Evolutionary conservation across 2,329 filamentous ascomycete species (phyloP).

Genomic region (Tricladium varicosporioides): DNA sequence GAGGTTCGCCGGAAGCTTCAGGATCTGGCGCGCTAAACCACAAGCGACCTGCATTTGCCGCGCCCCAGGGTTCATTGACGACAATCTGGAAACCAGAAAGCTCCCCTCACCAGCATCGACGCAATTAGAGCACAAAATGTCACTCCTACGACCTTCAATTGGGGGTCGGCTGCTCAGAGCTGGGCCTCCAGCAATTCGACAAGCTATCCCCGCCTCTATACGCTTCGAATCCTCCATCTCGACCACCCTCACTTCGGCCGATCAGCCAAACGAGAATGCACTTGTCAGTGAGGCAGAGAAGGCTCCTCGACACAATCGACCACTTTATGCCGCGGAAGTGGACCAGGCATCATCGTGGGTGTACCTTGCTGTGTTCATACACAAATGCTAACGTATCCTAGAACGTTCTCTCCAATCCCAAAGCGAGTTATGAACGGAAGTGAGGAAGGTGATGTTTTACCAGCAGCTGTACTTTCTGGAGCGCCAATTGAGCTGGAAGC

Average conservation of each 20-base stretch:
- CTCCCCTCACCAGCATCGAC: slow-evolving; percentile 17
- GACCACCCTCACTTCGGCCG: slow-evolving; percentile 34
- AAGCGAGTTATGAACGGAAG: slow-evolving; percentile 88
- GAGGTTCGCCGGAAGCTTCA: slow-evolving; percentile 12
- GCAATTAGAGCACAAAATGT: slow-evolving; percentile 49
- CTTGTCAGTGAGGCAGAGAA: slow-evolving; percentile 23
- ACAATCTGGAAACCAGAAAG: neutral
- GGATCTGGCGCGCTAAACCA: too few species aligned
- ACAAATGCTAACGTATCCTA: slow-evolving; percentile 40
- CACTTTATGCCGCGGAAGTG: slow-evolving; percentile 75
- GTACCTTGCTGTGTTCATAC: neutral
- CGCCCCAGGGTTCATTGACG: neutral
- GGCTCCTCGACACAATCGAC: slow-evolving; percentile 51
- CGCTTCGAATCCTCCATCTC: slow-evolving; percentile 51
- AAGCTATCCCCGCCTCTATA: slow-evolving; percentile 43
- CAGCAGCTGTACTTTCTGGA: slow-evolving; percentile 85
- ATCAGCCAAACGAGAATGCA: slow-evolving; percentile 10
- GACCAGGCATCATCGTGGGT: slow-evolving; percentile 91
- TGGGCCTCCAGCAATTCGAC: slow-evolving; percentile 39
- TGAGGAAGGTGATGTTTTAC: slow-evolving; percentile 70
- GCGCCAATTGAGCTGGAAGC: slow-evolving; percentile 93
- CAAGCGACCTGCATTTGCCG: neutral
- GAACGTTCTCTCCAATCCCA: slow-evolving; percentile 87
- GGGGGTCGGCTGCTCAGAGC: slow-evolving; percentile 52
- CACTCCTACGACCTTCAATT: slow-evolving; percentile 59